Evolutionary conservation across 371 early-diverging fungal species (phyloP), one percentile per base, ranked within the genome.

Genomic region (Actinomucor elegans): DNA sequence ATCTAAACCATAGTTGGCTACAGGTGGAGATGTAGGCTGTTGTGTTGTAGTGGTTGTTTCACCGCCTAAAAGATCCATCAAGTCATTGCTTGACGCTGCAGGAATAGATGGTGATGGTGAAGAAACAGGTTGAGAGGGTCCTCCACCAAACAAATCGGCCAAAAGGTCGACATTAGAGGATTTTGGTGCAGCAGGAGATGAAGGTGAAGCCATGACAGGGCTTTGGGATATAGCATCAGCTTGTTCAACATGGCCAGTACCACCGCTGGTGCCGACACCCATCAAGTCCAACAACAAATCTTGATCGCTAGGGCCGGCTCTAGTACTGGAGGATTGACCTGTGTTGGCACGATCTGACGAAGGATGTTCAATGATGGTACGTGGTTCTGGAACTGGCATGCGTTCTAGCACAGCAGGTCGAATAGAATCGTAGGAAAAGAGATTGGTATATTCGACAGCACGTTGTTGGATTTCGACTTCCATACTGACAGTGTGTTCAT

Each of bases 381-480:
- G 68, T 2, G 64, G 61, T 64, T 95, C 94, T 32, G 94, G 89
- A 15, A 91, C 87, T 9, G 98, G 98, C 92, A 98, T 94, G 40
- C 90, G 86, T 55, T 98, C 98, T 43, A 96, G 67, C 3, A 98
- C 82, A 27, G 93, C 96, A 14, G 87, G 78, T 20, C 95, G 86
- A 46, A 91, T 87, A 12, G 65, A 64, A 23, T 87, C 87, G 37
- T 86, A 81, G 20, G 87, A 86, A 48, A 93, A 87, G 9, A 98
- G 75, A 37, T 87, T 84, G 31, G 80, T 80, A 65, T 85, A 96
- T 71, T 98, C 98, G 8, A 92, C 89, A 1, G 94, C 91, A 48
- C 99, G 89, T 64, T 93, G 90, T 67, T 98, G 98, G 40, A 94
- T 85, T 71, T 97, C 99, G 0, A 92, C 84, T 57, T 94, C 92